Percentiles rank a stretch among this genome's conserved stretches.
These are phyloP conservation scores for Kodamaea anthophila DNA, from an alignment of 1,139 yeast genomes.

Conservation along the genomic window DNA sequence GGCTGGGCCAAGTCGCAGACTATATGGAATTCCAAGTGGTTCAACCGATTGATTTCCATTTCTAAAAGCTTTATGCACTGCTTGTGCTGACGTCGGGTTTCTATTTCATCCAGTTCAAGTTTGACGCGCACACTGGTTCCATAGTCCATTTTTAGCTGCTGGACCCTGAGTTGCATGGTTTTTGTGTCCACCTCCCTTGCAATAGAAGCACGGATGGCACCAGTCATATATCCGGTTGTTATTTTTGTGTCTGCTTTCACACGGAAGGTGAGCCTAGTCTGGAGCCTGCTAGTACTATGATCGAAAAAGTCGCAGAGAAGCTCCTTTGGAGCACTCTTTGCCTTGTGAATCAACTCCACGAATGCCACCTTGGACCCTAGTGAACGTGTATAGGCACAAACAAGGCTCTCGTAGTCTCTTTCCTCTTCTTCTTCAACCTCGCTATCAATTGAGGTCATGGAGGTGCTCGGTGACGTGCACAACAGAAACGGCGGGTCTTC, in stretches of 20 bases:
- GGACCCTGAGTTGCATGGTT: conserved; percentile 3
- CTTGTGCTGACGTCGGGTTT: not conserved
- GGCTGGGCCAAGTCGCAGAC: conserved; percentile 1
- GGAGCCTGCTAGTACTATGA: not conserved
- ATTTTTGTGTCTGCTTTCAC: conserved; percentile 1
- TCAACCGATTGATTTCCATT: conserved; percentile 5
- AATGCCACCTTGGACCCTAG: conserved; percentile 5
- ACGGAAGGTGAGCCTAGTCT: conserved; percentile 2
- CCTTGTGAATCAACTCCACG: conserved; percentile 5
- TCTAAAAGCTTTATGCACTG: conserved; percentile 1
- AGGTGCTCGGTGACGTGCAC: conserved; percentile 6
- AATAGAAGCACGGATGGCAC: conserved; percentile 2
- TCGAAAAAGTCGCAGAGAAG: conserved; percentile 5
- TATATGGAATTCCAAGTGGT: conserved; percentile 2
- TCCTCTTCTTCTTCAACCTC: conserved; percentile 2
- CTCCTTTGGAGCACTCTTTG: conserved; percentile 5
- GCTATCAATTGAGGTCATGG: conserved; percentile 6
- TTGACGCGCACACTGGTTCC: conserved; percentile 3
- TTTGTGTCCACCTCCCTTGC: conserved; percentile 2
- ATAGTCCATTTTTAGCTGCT: conserved; percentile 5
- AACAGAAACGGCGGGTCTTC: conserved; percentile 2
- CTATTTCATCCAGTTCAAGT: conserved; percentile 1
- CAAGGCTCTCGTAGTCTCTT: conserved; percentile 4
- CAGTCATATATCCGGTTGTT: not conserved
- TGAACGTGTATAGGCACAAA: conserved; percentile 4